Percentiles rank a stretch among this genome's conserved stretches.
Evolutionary conservation across 371 early-diverging fungal genomes (phyloP).

Genomic region (Mucor velutinosus): DNA sequence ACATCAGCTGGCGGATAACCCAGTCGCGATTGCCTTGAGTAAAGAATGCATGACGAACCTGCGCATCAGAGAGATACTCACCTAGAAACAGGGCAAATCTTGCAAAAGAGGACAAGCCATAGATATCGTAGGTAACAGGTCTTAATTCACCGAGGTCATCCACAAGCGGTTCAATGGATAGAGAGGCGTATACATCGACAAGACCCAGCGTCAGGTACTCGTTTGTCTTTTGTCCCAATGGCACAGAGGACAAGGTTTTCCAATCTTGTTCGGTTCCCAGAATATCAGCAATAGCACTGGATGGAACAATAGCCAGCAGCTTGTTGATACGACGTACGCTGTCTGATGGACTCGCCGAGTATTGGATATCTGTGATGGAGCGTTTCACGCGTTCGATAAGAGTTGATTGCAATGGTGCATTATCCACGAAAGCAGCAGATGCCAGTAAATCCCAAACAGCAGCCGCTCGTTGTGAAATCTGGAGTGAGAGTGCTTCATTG

Average conservation of each 20-base stretch:
- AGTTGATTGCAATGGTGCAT: background rate
- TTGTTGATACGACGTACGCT: slow-evolving; percentile 25
- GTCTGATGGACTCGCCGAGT: slow-evolving; percentile 36
- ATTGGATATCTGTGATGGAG: slow-evolving; percentile 48
- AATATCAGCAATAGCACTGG: background rate
- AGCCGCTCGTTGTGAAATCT: slow-evolving; percentile 7
- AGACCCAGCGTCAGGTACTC: slow-evolving; percentile 26
- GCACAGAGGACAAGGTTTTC: slow-evolving; percentile 6
- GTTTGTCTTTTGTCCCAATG: slow-evolving; percentile 19
- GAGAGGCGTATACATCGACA: slow-evolving; percentile 19
- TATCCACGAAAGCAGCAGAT: background rate
- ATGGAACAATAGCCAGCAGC: slow-evolving; percentile 8
- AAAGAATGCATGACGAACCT: background rate
- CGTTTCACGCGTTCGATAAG: slow-evolving; percentile 41
- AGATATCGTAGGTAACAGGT: slow-evolving; percentile 50
- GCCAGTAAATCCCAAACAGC: slow-evolving; percentile 26
- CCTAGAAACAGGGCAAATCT: slow-evolving; percentile 52
- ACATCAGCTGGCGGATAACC: slow-evolving; percentile 45
- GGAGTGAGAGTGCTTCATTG: slow-evolving; percentile 6
- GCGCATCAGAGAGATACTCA: slow-evolving; percentile 32
- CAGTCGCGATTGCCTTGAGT: slow-evolving; percentile 18
- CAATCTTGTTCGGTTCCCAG: slow-evolving; percentile 30
- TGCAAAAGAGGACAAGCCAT: slow-evolving; percentile 59
- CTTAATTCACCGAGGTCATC: slow-evolving; percentile 37
- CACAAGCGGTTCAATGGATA: slow-evolving; percentile 18